Base-by-base conservation (phyloP, 306 rosid genomes). In the Nissolia schottii region DNA sequence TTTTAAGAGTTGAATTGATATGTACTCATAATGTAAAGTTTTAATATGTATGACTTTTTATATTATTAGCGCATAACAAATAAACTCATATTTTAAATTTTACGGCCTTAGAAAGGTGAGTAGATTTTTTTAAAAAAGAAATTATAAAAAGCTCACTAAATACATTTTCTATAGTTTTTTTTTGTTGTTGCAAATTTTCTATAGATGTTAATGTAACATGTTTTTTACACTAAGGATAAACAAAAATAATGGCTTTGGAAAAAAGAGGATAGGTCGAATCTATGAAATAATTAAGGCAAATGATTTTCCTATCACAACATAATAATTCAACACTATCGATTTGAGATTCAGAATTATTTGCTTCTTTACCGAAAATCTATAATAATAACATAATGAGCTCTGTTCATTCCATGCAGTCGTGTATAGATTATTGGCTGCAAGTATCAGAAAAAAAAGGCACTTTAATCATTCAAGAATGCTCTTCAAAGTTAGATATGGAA, bases 371-470 rank as follows among this genome's bases (percentile, higher is more conserved):
- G 19, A 43, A 37, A 72, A 79, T 48, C 29, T 20, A 64, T 64
- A 49, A 72, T 63, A 15, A 4, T 45, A 46, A 38, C 40, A 50
- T 41, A 24, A 70, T 62, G 73, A 70, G 43, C 60, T 34, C n/a
- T 45, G 19, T 45, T 13, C 51, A 22, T 22, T 43, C 15, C 67
- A 65, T 69, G 82, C 72, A 77, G 66, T 82, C 58, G 38, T 77
- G 87, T 49, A 29, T 71, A 84, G 72, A 79, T 82, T 86, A 81
- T 86, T 86, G 85, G 75, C 62, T 78, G 79, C n/a, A n/a, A n/a
- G 80, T 82, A 79, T 83, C 78, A 61, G 82, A 76, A 71, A 43
- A 68, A 82, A 78, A 73, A 66, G 79, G 10, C 64, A 81, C 87
- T 89, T 83, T 82, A 83, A 89, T 84, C 54, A 70, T 6, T 6